phyloP scores from a whole-genome alignment of 129 eudicot genomes.

The Logfia minima region DNA sequence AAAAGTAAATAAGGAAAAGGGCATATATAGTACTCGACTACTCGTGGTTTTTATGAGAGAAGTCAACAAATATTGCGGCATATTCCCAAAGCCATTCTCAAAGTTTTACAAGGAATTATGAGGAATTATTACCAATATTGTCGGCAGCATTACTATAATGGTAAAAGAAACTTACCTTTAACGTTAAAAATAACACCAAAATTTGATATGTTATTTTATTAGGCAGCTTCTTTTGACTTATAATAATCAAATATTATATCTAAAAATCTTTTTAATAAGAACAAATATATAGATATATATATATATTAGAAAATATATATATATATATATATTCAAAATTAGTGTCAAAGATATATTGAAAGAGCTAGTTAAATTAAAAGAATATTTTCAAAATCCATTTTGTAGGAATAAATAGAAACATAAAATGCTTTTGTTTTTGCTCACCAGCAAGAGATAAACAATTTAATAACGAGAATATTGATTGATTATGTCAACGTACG shows the following conservation, averaged over 20 bases:
- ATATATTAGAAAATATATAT: too few species aligned
- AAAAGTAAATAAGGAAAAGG: conserved; percentile 20
- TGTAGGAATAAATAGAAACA: neutral
- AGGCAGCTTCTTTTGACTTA: neutral
- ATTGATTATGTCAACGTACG: neutral
- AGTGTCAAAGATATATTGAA: too few species aligned
- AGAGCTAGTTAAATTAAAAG: neutral
- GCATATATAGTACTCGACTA: neutral
- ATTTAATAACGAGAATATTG: neutral
- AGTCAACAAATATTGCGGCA: conserved; percentile 23
- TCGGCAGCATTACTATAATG: conserved; percentile 40
- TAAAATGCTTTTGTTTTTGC: neutral
- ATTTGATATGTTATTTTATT: neutral
- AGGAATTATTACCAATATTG: conserved; percentile 37
- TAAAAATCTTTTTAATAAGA: neutral
- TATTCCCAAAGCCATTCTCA: conserved; percentile 35
- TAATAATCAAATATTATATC: neutral
- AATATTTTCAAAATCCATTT: neutral
- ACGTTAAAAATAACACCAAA: neutral
- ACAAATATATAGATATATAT: too few species aligned
- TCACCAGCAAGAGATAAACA: neutral
- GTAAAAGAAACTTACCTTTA: neutral
- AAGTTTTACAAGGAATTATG: conserved; percentile 39
- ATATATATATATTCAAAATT: too few species aligned
- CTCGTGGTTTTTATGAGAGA: conserved; percentile 20